Conservation (phyloP, 108 stramenopile species). For the Nitzschia sp. region DNA sequence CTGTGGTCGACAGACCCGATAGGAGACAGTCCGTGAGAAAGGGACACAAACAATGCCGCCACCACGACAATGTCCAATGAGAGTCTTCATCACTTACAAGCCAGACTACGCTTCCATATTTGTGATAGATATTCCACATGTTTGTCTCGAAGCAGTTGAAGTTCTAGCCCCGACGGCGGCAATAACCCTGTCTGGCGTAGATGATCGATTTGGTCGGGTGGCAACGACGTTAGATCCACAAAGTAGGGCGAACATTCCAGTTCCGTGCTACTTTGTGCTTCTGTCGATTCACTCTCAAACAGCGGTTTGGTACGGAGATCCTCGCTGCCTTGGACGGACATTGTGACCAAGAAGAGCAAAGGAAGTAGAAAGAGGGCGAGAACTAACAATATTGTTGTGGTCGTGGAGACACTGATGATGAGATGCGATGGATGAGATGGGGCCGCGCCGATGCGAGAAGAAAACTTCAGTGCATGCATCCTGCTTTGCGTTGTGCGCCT, state of each 20-base stretch:
- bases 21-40: too few relatives aligned
- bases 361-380: too few relatives aligned
- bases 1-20: conserved; percentile 6
- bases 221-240: conserved; percentile 57
- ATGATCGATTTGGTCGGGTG: conserved; percentile 49
- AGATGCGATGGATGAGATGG: too few relatives aligned
- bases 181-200: conserved; percentile 67
- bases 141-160: conserved; percentile 48
- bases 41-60: too few relatives aligned
- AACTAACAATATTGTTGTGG: too few relatives aligned
- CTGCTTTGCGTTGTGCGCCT: too few relatives aligned
- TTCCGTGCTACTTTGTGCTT: conserved; percentile 67
- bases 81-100: conserved; percentile 9
- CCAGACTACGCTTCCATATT: conserved; percentile 31
- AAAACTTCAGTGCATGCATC: too few relatives aligned
- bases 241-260: conserved; percentile 76
- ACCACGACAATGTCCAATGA: too few relatives aligned
- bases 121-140: conserved; percentile 41
- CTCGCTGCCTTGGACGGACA: too few relatives aligned
- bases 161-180: conserved; percentile 17
- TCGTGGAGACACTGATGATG: too few relatives aligned
- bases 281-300: conserved; percentile 13
- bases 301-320: conserved; percentile 3
- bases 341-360: too few relatives aligned
- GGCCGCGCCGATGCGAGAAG: too few relatives aligned